Evolutionary conservation across 176 grass and related monocot species (phyloP), one percentile per base, ranked within the genome.

Genomic region (Oryza officinalis): DNA sequence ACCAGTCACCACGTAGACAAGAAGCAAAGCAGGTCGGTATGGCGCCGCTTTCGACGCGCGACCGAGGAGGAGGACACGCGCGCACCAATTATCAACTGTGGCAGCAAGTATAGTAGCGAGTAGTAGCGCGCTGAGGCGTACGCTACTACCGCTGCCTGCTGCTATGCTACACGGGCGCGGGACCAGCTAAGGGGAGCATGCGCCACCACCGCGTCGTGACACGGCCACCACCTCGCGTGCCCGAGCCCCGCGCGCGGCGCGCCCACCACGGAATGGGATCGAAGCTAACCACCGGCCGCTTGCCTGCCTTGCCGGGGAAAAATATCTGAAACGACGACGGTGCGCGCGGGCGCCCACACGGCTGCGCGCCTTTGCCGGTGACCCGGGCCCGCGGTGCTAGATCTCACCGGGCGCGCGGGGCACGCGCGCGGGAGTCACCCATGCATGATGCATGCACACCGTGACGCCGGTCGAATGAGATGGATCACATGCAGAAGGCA

Each of bases 401-500:
- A 54, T 54, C 50, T 54, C 17, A 22, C 52, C 52, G 50, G 6
- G 50, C 50, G 50, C 33, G 33, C 33, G 33, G 5, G 33, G 5
- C 33, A 6, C 33, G 33, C 33, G 47, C 47, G 44, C 12, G 30
- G 37, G 37, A 38, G 7, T 38, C 37, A 38, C 37, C 37, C 37
- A 8, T 38, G 32, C 32, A 30, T 30, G 28, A 30, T 30, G 28
- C 32, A 32, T 32, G 37, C 37, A 38, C 37, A 8, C 46, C 49
- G 7, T 57, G 54, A 20, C 18, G 23, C 54, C 3, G 35, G 22
- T 73, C 27, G 15, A 35, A 22, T 4, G 23, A 71, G 23, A 72
- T 44, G 10, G 44, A 25, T 84, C 72, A 50, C 81, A 54, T 84
- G 64, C 64, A 32, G 32, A 4, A n/a, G 41, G 54, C 54, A n/a